Conservation (phyloP, 495 filamentous ascomycete genomes). For the Neurospora africana region DNA sequence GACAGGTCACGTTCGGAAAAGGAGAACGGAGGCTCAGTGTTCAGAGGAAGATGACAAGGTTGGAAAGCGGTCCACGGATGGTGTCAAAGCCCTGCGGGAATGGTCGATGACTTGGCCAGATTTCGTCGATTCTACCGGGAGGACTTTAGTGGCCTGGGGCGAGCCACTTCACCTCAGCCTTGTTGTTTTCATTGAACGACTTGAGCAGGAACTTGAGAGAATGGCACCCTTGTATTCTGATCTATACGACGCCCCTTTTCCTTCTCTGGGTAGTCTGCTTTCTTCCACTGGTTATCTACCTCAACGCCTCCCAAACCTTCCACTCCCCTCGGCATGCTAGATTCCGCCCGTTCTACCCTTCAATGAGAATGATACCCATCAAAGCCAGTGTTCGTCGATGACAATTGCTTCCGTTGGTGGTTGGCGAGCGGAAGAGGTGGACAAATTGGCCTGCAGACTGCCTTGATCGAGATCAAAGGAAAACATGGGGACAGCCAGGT, state of each 20-base stretch:
- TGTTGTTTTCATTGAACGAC: neutral
- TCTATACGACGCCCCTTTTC: neutral
- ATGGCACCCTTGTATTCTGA: neutral
- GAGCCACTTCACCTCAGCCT: neutral
- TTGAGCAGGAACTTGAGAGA: neutral
- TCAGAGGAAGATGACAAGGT: neutral
- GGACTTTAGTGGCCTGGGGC: neutral
- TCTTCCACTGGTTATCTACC: neutral
- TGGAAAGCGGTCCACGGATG: neutral
- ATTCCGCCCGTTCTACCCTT: neutral
- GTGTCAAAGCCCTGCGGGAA: neutral
- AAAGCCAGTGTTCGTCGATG: neutral
- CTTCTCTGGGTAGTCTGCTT: neutral
- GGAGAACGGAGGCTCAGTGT: neutral
- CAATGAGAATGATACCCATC: neutral
- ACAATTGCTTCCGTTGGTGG: neutral
- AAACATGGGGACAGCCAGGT: neutral
- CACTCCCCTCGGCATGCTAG: neutral
- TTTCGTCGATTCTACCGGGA: neutral
- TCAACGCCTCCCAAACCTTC: neutral
- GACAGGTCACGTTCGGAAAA: neutral
- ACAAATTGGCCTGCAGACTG: neutral
- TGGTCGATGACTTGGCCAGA: neutral
- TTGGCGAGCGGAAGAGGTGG: neutral
- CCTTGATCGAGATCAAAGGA: neutral